These are phyloP conservation scores for Friedmanniomyces simplex DNA, from an alignment of 495 filamentous ascomycete species.

Conservation along the genomic window DNA sequence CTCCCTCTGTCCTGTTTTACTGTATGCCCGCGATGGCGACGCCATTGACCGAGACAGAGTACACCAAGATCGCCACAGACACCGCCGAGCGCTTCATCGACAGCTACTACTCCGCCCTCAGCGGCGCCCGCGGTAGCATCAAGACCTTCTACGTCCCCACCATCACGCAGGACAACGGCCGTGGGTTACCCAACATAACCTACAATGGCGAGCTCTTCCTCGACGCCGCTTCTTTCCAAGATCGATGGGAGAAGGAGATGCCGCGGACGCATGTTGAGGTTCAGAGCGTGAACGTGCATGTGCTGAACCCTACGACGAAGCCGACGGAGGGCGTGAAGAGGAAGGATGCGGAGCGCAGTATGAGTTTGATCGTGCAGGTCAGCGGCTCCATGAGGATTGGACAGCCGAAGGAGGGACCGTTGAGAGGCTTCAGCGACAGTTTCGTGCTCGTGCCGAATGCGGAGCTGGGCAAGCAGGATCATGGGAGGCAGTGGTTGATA, in stretches of 20 bases:
- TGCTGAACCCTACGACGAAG: conserved; percentile 52
- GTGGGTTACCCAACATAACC: conserved; percentile 42
- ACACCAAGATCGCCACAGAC: conserved; percentile 14
- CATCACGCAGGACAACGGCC: conserved; percentile 33
- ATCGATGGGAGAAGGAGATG: conserved; percentile 53
- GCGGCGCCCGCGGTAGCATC: conserved; percentile 43
- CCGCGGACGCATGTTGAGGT: conserved; percentile 50
- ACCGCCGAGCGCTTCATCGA: conserved; percentile 28
- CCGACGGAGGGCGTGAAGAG: conserved; percentile 29
- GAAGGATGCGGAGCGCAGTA: conserved; percentile 39
- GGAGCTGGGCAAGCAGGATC: conserved; percentile 33
- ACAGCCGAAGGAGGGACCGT: conserved; percentile 42
- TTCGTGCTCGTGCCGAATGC: conserved; percentile 70
- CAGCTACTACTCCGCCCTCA: conserved; percentile 37
- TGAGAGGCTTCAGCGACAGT: conserved; percentile 60
- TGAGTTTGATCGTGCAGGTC: conserved; percentile 59
- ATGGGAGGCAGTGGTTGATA: conserved; percentile 49
- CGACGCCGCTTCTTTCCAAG: conserved; percentile 47
- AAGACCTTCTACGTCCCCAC: conserved; percentile 47
- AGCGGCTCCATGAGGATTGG: conserved; percentile 57
- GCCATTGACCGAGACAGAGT: conserved; percentile 15
- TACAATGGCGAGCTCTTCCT: conserved; percentile 55
- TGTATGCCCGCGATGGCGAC: conserved; percentile 7
- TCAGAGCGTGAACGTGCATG: conserved; percentile 59
- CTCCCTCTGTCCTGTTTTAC: not conserved